Base-by-base conservation (phyloP, 2,329 filamentous ascomycete genomes). In the Calonectria pteridis region DNA sequence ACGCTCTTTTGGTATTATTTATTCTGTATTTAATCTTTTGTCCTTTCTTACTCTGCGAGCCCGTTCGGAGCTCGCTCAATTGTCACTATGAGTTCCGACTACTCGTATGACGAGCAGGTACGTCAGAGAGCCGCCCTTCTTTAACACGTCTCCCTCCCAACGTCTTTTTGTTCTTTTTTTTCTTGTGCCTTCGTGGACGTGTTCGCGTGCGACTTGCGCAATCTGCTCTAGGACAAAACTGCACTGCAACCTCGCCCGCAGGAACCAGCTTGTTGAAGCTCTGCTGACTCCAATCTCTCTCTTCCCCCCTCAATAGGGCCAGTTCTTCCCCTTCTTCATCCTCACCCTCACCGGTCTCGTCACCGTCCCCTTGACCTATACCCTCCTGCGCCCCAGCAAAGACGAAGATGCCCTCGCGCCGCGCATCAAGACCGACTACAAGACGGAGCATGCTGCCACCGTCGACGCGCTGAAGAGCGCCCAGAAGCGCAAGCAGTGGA, bases 271-370 rank as follows among this genome's bases (percentile, higher is more conserved):
- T 4, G n/a, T 11, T n/a, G 29, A 20, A 66, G 18, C 35, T 50
- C 28, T 35, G 31, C 71, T 73, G 40, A 73, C 33, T 6, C 3
- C 13, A 55, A 23, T 35, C 50, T n/a, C n/a, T n/a, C n/a, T n/a
- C n/a, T n/a, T 53, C 49, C 33, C 40, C 59, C 43, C 10, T 26
- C 40, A 72, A 72, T 74, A 97, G 91, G 96, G 95, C 81, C 95
- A 98, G 91, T 98, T 98, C 89, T 99, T 98, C 89, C 97, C 97
- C 79, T 98, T 98, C 91, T 99, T 99, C 89, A 93, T 98, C 86
- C 93, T 98, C 83, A 98, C 96, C 53, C 90, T 98, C 82, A 92
- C 94, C 76, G 93, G 93, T 82, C 92, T 99, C 78, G 91, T 98
- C 85, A 98, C 97, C 40, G 87, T 98, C 73, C 96, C 96, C 75